phyloP scores from a whole-genome alignment of 108 stramenopile genomes.

The Cylindrotheca fusiformis region DNA sequence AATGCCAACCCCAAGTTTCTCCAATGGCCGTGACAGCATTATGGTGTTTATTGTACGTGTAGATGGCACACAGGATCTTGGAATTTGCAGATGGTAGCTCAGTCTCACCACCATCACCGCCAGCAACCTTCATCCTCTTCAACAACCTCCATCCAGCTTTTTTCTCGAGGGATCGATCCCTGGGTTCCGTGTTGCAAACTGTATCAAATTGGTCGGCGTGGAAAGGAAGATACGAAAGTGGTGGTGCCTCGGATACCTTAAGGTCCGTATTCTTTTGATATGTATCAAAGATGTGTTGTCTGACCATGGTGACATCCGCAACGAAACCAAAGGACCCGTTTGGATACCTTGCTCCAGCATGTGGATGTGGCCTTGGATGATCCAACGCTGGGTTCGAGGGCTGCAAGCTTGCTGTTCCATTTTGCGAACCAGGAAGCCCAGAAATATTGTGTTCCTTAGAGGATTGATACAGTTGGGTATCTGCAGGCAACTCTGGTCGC shows the following conservation, averaged over 20 bases:
- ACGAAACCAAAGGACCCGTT: constrained; percentile 20
- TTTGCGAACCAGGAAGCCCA: no score
- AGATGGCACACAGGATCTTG: constrained; percentile 21
- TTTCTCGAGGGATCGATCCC: constrained; percentile 16
- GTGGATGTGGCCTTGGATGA: constrained; percentile 16
- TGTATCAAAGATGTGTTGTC: background rate
- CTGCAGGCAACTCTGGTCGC: no score
- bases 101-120: no score
- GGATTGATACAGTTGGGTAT: no score
- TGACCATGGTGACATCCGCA: constrained; percentile 19
- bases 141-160: constrained; percentile 31
- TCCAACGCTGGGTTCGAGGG: background rate
- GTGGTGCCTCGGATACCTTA: background rate
- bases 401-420: no score
- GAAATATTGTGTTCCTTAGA: no score
- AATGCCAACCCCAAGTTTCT: constrained; percentile 68
- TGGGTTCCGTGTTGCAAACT: constrained; percentile 12
- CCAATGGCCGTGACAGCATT: constrained; percentile 31
- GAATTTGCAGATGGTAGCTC: background rate
- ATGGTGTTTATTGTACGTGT: constrained; percentile 13
- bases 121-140: constrained; percentile 10
- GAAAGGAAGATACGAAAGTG: background rate
- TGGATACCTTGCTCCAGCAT: constrained; percentile 17
- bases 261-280: background rate
- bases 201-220: constrained; percentile 3